Evolutionary conservation across 108 stramenopile species (phyloP), one percentile per base, ranked within the genome.

Genomic region (Seminavis robusta): DNA sequence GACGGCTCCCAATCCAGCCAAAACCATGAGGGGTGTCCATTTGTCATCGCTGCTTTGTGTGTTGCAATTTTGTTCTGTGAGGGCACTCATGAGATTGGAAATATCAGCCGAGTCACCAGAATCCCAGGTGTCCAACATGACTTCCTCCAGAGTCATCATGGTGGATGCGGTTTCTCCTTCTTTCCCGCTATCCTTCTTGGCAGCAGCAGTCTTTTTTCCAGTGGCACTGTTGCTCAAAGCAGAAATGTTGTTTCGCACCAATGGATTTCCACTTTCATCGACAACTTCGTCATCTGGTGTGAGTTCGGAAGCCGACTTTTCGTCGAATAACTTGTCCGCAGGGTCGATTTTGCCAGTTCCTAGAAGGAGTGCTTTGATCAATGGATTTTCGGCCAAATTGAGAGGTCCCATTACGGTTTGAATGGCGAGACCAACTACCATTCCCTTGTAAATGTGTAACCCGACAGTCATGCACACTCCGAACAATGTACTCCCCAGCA

Each of bases 121-220:
- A 75, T 94, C 92, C 92, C 92, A 94, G 8, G 88, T 90, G 62
- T 94, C 92, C 55, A 94, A 67, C 23, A 94, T 26, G 8, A 86
- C 15, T 28, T 88, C 84, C 36, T 94, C 92, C 55, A 94, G 77
- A n/a, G n/a, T n/a, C n/a, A n/a, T n/a, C n/a, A n/a, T n/a, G n/a
- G n/a, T n/a, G n/a, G n/a, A n/a, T n/a, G n/a, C n/a, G n/a, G n/a
- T n/a, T n/a, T n/a, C n/a, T n/a, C n/a, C n/a, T n/a, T n/a, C n/a
- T n/a, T n/a, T n/a, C n/a, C n/a, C n/a, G n/a, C n/a, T n/a, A n/a
- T n/a, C n/a, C n/a, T n/a, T n/a, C n/a, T n/a, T n/a, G n/a, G n/a
- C n/a, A n/a, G n/a, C n/a, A n/a, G n/a, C n/a, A 13, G 61, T 39
- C 29, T 67, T 62, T 8, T 30, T 63, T 31, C 57, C 33, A 34